A percentile compares a stretch with the other conserved stretches of the same genome.
Conservation (phyloP, 257 asterid genomes). For the Linaria vulgaris region DNA sequence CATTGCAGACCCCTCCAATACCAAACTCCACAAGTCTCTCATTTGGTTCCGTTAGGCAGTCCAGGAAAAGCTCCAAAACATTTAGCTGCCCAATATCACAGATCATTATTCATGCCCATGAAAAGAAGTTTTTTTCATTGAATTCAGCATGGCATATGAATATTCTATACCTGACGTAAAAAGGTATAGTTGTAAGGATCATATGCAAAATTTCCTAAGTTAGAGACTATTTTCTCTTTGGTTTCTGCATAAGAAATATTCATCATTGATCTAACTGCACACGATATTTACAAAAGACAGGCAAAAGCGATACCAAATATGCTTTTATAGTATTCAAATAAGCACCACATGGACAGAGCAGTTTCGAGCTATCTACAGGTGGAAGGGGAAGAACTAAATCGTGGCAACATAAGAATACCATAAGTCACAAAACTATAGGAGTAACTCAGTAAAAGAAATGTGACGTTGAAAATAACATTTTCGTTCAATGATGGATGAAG, state of each 20-base stretch:
- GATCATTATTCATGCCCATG: constrained; percentile 8
- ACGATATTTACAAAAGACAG: neutral
- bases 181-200: constrained; percentile 88
- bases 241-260: constrained; percentile 58
- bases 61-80: constrained; percentile 85
- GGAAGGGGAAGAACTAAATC: constrained; percentile 1
- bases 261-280: constrained; percentile 18
- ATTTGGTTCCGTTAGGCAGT: constrained; percentile 86
- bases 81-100: constrained; percentile 59
- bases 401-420: constrained; percentile 1
- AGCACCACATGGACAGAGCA: constrained; percentile 1
- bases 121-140: neutral
- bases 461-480: neutral
- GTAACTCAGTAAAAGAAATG: neutral
- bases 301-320: neutral
- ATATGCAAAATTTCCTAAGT: constrained; percentile 89
- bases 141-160: constrained; percentile 2
- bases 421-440: neutral
- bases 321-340: neutral
- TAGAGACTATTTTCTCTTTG: constrained; percentile 82
- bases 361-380: neutral
- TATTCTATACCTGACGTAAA: constrained; percentile 67
- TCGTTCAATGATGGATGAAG: neutral
- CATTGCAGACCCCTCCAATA: constrained; percentile 86
- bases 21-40: constrained; percentile 93